These are phyloP conservation scores for Phytophthora hibernalis DNA, from an alignment of 352 stramenopile genomes.

Conservation along the genomic window DNA sequence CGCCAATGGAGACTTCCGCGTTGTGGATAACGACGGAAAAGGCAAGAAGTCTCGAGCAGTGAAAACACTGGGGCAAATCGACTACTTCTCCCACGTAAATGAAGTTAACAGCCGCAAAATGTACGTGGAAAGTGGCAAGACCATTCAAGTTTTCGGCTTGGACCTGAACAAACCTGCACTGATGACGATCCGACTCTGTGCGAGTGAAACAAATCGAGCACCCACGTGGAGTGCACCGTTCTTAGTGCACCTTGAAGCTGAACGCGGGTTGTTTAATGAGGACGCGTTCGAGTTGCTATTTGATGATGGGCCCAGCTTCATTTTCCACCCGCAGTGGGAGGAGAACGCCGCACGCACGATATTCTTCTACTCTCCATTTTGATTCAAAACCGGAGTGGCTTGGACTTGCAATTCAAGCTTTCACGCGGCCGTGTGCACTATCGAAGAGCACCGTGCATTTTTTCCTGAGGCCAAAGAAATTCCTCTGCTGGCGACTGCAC, in stretches of 20 bases:
- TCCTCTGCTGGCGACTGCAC: conserved; percentile 68
- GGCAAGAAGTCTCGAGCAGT: conserved; percentile 54
- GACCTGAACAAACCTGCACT: conserved; percentile 71
- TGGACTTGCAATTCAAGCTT: conserved; percentile 78
- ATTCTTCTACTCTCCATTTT: conserved; percentile 80
- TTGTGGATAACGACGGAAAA: conserved; percentile 42
- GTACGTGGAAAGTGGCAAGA: conserved; percentile 83
- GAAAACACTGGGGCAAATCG: conserved; percentile 54
- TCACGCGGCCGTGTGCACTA: conserved; percentile 61
- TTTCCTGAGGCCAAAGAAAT: conserved; percentile 72
- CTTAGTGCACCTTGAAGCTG: conserved; percentile 58
- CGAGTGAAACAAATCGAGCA: conserved; percentile 54
- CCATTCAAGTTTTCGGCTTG: conserved; percentile 83
- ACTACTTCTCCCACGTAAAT: conserved; percentile 81
- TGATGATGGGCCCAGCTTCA: conserved; percentile 63
- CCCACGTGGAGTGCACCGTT: conserved; percentile 71
- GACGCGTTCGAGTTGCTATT: conserved; percentile 72
- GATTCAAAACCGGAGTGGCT: conserved; percentile 86
- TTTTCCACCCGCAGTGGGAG: conserved; percentile 78
- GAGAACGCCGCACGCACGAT: conserved; percentile 61
- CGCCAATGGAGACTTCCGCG: conserved; percentile 59
- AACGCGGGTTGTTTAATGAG: conserved; percentile 56
- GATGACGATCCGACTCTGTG: conserved; percentile 82
- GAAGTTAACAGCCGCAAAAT: conserved; percentile 81
- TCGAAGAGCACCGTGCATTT: conserved; percentile 75